phyloP scores from a whole-genome alignment of 805 yeast genomes.

The Danielia reshetovae region DNA sequence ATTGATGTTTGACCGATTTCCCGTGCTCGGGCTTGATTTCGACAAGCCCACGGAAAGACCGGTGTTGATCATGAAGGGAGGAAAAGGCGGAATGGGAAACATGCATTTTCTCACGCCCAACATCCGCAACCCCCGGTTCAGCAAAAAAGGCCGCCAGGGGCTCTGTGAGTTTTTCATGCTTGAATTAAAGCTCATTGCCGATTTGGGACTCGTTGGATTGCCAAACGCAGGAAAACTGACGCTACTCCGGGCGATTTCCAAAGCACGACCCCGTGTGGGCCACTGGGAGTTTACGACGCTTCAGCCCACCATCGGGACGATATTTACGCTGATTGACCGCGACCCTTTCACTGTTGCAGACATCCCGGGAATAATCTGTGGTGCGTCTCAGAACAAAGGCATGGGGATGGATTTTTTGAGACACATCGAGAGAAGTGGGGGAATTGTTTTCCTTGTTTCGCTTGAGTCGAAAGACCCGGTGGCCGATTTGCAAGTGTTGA shows the following conservation, averaged over 20 bases:
- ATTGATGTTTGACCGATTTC: slow-evolving; percentile 61
- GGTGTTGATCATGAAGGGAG: slow-evolving; percentile 70
- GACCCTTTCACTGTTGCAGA: slow-evolving; percentile 90
- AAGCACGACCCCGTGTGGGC: slow-evolving; percentile 87
- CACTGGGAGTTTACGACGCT: slow-evolving; percentile 97
- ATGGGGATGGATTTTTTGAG: slow-evolving; percentile 91
- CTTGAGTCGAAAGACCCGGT: slow-evolving; percentile 67
- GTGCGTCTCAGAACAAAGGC: slow-evolving; percentile 82
- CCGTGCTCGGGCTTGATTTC: slow-evolving; percentile 77
- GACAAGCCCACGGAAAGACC: slow-evolving; percentile 61
- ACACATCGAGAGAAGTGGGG: slow-evolving; percentile 89
- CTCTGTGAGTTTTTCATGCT: slow-evolving; percentile 64
- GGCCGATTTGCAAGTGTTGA: slow-evolving; percentile 56
- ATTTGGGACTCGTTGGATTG: slow-evolving; percentile 87
- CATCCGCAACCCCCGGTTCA: slow-evolving; percentile 86
- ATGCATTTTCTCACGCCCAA: slow-evolving; percentile 86
- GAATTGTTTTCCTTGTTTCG: slow-evolving; percentile 81
- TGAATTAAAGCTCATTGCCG: slow-evolving; percentile 87
- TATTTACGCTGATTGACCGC: slow-evolving; percentile 58
- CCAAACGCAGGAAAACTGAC: slow-evolving; percentile 98
- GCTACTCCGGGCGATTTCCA: slow-evolving; percentile 76
- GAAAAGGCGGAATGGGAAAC: slow-evolving; percentile 93
- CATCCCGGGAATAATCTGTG: slow-evolving; percentile 92
- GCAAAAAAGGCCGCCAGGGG: slow-evolving; percentile 74
- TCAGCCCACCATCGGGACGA: slow-evolving; percentile 89